Conservation (phyloP, 129 eudicot species). For the Flaveria brownii region DNA sequence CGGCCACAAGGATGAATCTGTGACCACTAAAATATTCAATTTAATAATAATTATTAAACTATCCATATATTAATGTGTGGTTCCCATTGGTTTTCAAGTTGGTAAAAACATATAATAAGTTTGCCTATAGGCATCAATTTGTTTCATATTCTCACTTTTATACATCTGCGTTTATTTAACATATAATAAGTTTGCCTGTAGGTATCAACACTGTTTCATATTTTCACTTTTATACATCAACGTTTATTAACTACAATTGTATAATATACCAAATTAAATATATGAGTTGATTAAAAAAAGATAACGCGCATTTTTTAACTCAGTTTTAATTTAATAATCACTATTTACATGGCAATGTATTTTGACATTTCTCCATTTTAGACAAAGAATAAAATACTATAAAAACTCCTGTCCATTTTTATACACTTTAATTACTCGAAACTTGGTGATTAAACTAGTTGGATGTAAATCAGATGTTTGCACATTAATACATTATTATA, state of each 20-base stretch:
- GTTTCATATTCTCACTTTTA: neutral
- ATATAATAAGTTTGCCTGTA: neutral
- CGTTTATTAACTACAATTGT: neutral
- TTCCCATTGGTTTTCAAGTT: neutral
- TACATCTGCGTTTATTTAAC: neutral
- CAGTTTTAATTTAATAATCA: too few relatives aligned
- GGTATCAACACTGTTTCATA: neutral
- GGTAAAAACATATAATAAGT: neutral
- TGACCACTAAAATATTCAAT: slow-evolving; percentile 29
- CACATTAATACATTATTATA: too few relatives aligned
- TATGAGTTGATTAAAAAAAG: too few relatives aligned
- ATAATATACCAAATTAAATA: neutral
- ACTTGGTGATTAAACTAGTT: too few relatives aligned
- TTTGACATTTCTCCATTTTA: neutral
- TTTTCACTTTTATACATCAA: slow-evolving; percentile 4
- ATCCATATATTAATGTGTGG: slow-evolving; percentile 29
- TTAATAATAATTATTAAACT: slow-evolving; percentile 11
- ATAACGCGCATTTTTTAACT: too few relatives aligned
- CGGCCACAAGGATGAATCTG: slow-evolving; percentile 35
- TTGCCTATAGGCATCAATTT: slow-evolving; percentile 7
- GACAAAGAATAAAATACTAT: neutral
- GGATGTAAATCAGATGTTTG: too few relatives aligned
- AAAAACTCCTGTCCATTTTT: too few relatives aligned
- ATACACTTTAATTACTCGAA: too few relatives aligned
- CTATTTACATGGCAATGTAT: too few relatives aligned